Evolutionary conservation across 371 early-diverging fungal species (phyloP).

Genomic region (Phascolomyces articulosus): DNA sequence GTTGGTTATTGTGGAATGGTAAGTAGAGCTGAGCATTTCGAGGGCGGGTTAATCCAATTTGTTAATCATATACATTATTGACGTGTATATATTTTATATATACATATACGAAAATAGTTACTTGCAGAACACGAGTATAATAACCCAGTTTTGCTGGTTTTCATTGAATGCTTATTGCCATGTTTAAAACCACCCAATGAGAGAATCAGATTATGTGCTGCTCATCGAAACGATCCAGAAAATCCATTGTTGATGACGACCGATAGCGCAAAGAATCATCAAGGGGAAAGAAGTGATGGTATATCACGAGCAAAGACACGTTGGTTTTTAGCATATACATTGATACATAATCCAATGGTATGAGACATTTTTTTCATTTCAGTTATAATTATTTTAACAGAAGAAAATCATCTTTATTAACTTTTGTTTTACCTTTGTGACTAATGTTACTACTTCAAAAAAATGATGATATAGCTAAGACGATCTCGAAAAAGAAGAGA

Average conservation of each 20-base stretch:
- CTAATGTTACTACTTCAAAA: background rate
- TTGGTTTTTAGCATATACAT: constrained; percentile 48
- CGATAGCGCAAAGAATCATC: too few relatives aligned
- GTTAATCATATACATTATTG: background rate
- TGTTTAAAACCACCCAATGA: background rate
- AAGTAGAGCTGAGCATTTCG: too few relatives aligned
- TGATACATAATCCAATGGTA: constrained; percentile 48
- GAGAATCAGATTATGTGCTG: background rate
- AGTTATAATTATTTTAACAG: too few relatives aligned
- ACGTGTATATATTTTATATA: background rate
- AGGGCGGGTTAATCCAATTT: background rate
- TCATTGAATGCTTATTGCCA: constrained; percentile 38
- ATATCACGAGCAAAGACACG: constrained; percentile 33
- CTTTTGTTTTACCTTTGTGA: too few relatives aligned
- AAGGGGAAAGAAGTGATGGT: background rate
- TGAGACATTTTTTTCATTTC: constrained; percentile 2
- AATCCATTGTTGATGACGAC: background rate
- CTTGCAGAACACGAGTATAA: constrained; percentile 52
- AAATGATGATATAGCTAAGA: constrained; percentile 8
- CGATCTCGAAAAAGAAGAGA: constrained; percentile 12
- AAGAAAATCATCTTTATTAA: too few relatives aligned
- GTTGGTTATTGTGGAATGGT: constrained; percentile 56
- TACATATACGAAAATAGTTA: constrained; percentile 20
- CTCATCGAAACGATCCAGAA: background rate
- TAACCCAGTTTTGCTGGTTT: constrained; percentile 43